Evolutionary conservation across 345 rosid genomes (phyloP), one percentile per base, ranked within the genome.

Genomic region (Heritiera littoralis): DNA sequence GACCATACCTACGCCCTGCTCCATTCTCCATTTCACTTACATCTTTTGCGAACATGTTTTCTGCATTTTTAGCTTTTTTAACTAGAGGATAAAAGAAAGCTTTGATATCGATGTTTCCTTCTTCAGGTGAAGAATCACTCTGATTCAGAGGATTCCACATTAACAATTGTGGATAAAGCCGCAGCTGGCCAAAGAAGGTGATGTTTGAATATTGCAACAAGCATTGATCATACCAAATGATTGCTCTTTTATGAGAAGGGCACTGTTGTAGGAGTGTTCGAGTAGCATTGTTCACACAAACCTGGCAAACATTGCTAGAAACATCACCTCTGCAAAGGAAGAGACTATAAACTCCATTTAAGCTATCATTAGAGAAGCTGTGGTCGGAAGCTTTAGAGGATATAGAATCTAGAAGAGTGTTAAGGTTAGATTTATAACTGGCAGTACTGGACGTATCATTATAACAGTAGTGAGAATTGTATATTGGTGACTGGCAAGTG

Each of bases 261-360:
- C 90, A 88, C 32, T 1, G 43, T 49, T 65, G 70, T 23, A 7
- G 1, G 2, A 87, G 61, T 17, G 79, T 65, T 7, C 17, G 20
- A 18, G 71, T 48, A 0, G 88, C 86, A 0, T 12, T 10, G 5
- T 28, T 28, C 15, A 84, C 54, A 59, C 86, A 87, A 28, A 59
- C n/a, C 11, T 55, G 73, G 68, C 88, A 87, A 0, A 0, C n/a
- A n/a, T 41, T 35, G 10, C 56, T 6, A 60, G 76, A 5, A 14
- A 28, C 52, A 61, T 87, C 87, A 0, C 86, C 88, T 1, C 85
- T 82, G 78, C 88, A 87, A 15, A 87, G 86, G 79, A 75, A 87
- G 52, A 84, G 84, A 51, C 86, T 77, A 63, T 81, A 60, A 71
- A 69, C 46, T 14, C 74, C 74, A 54, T 48, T 69, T 8, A 46